A percentile compares a stretch with the other conserved stretches of the same genome.
These are phyloP conservation scores for Pseudogymnoascus sp. DNA, from an alignment of 2,329 filamentous ascomycete genomes.

Conservation along the genomic window DNA sequence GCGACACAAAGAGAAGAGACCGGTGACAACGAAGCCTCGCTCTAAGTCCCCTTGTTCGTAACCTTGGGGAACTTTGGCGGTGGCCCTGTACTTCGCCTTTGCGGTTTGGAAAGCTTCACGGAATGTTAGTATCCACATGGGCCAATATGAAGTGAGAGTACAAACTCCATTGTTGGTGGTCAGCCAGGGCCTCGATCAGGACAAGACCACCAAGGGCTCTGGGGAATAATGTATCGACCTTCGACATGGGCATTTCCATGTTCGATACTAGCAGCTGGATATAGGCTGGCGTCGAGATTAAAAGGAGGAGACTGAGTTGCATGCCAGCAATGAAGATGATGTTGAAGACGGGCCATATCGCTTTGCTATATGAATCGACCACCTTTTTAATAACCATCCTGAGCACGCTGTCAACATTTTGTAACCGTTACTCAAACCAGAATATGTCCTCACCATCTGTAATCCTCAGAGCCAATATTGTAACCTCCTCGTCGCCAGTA, in stretches of 20 bases:
- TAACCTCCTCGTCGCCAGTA: slow-evolving; percentile 97
- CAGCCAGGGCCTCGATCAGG: slow-evolving; percentile 70
- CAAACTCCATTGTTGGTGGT: slow-evolving; percentile 83
- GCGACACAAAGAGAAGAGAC: slow-evolving; percentile 80
- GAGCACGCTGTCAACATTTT: not conserved
- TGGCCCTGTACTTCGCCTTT: slow-evolving; percentile 68
- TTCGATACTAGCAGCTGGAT: slow-evolving; percentile 67
- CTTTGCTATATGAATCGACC: slow-evolving; percentile 62
- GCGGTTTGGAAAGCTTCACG: slow-evolving; percentile 67
- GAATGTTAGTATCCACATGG: not conserved
- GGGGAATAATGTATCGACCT: slow-evolving; percentile 53
- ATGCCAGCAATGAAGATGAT: slow-evolving; percentile 78
- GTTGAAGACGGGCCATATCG: slow-evolving; percentile 76
- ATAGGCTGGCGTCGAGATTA: slow-evolving; percentile 77
- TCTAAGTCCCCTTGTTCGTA: slow-evolving; percentile 73
- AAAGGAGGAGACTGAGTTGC: slow-evolving; percentile 76
- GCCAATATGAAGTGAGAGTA: not conserved
- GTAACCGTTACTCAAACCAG: not conserved
- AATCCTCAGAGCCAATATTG: slow-evolving; percentile 82
- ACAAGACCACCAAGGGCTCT: slow-evolving; percentile 50
- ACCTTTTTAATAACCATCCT: slow-evolving; percentile 25
- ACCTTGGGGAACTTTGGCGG: slow-evolving; percentile 60
- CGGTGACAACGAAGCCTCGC: slow-evolving; percentile 78
- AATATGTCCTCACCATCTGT: slow-evolving; percentile 61
- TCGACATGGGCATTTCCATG: slow-evolving; percentile 46